Percentiles rank a stretch among this genome's conserved stretches.
Evolutionary conservation across 2,329 filamentous ascomycete genomes (phyloP).

Genomic region (Shiraia sp.): DNA sequence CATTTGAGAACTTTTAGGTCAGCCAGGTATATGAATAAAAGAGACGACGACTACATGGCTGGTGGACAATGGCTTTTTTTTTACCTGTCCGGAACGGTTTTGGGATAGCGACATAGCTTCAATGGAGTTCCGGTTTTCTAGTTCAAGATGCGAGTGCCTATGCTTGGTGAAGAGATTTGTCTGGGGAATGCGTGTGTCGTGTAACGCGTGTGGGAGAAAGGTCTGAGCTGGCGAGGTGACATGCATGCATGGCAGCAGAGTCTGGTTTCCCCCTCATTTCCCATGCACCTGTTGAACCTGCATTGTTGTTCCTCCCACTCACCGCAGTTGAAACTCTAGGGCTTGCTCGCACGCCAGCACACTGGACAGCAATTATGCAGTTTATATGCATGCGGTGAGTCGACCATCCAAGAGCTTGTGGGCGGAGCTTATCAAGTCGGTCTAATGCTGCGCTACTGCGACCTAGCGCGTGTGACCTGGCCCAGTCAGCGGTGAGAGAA

Average conservation of each 20-base stretch:
- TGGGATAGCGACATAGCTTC: constrained; percentile 29
- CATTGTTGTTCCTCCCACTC: too few relatives aligned
- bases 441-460: constrained; percentile 20
- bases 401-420: constrained; percentile 16
- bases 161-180: neutral
- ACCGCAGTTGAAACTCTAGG: too few relatives aligned
- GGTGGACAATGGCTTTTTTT: constrained; percentile 17
- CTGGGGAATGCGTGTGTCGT: too few relatives aligned
- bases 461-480: constrained; percentile 10
- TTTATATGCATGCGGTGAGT: constrained; percentile 22
- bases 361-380: constrained; percentile 19
- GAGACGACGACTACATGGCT: constrained; percentile 25
- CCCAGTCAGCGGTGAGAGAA: constrained; percentile 27
- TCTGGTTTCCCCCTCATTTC: too few relatives aligned
- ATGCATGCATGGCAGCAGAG: too few relatives aligned
- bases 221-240: too few relatives aligned
- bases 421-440: constrained; percentile 23
- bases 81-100: constrained; percentile 12
- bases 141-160: constrained; percentile 9
- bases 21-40: constrained; percentile 25
- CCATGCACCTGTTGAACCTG: too few relatives aligned
- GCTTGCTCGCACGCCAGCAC: neutral
- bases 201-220: too few relatives aligned
- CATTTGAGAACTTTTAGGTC: constrained; percentile 19
- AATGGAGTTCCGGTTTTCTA: constrained; percentile 32